Conservation (phyloP, 1,284 basidiomycete species). For the Ganoderma sinense region DNA sequence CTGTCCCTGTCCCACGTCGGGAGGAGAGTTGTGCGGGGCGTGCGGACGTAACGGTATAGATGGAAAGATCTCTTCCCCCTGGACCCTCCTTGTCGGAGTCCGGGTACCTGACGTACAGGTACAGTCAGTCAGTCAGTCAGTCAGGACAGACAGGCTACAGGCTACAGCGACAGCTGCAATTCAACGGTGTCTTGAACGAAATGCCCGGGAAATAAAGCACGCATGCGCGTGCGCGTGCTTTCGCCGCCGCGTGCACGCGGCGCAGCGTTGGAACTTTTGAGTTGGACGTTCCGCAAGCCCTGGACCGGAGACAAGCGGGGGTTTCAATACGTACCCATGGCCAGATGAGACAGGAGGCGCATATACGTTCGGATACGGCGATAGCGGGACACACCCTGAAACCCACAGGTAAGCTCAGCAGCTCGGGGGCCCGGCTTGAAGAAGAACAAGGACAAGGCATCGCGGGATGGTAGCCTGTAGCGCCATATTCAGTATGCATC, state of each 20-base stretch:
- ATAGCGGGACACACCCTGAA: not conserved
- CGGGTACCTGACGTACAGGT: constrained; percentile 1
- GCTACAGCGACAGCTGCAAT: not conserved
- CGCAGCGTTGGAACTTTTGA: not conserved
- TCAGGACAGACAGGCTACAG: not conserved
- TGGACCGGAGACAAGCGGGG: not conserved
- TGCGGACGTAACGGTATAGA: not conserved
- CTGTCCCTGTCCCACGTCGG: not conserved
- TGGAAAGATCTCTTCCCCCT: not conserved
- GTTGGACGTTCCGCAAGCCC: too few relatives aligned
- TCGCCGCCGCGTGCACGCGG: not conserved
- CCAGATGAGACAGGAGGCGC: not conserved
- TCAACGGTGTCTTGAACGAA: constrained; percentile 4
- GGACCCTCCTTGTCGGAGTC: too few relatives aligned
- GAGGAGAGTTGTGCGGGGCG: not conserved
- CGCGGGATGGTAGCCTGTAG: not conserved
- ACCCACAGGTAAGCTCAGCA: too few relatives aligned
- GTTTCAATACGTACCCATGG: too few relatives aligned
- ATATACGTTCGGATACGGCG: not conserved
- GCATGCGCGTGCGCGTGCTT: not conserved
- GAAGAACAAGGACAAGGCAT: not conserved
- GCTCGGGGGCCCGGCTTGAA: too few relatives aligned
- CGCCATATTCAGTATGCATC: not conserved
- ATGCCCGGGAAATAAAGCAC: not conserved
- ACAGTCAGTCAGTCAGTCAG: not conserved